Conservation (phyloP, 305 asterid genomes). For the Salvia sclarea region DNA sequence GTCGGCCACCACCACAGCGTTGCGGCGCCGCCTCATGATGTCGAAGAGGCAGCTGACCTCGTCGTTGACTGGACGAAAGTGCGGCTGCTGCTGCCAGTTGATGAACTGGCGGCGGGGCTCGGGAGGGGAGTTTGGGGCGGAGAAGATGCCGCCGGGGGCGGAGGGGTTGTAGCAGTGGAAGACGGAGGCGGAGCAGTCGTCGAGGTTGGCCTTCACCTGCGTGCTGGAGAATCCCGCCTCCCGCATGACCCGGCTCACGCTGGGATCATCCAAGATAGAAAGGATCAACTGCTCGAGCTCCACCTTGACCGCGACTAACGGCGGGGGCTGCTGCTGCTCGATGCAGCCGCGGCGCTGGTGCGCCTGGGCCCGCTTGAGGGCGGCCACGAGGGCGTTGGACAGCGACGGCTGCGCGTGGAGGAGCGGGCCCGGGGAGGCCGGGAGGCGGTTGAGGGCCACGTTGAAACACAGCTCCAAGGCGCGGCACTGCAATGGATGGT, state of each 20-base stretch:
- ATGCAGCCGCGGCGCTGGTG: slow-evolving; percentile 75
- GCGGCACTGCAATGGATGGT: slow-evolving; percentile 66
- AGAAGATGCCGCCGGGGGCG: slow-evolving; percentile 64
- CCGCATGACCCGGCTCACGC: slow-evolving; percentile 84
- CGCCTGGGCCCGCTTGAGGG: slow-evolving; percentile 84
- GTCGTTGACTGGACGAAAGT: too few relatives aligned
- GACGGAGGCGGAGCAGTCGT: slow-evolving; percentile 49
- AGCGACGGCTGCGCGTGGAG: slow-evolving; percentile 77
- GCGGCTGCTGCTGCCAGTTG: too few relatives aligned
- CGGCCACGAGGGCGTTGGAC: slow-evolving; percentile 83
- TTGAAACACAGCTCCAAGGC: slow-evolving; percentile 86
- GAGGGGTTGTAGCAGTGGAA: slow-evolving; percentile 53
- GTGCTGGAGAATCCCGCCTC: slow-evolving; percentile 88
- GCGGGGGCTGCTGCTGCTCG: slow-evolving; percentile 62
- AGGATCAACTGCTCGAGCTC: slow-evolving; percentile 75
- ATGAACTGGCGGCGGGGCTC: not conserved
- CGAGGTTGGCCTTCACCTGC: slow-evolving; percentile 54
- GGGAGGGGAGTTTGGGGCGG: slow-evolving; percentile 75
- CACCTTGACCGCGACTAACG: slow-evolving; percentile 56
- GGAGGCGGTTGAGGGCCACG: slow-evolving; percentile 84
- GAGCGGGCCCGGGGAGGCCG: slow-evolving; percentile 61
- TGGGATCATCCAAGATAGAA: slow-evolving; percentile 86
- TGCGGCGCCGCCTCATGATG: slow-evolving; percentile 46
- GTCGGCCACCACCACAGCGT: slow-evolving; percentile 63
- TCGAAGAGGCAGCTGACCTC: slow-evolving; percentile 34